A percentile compares a stretch with the other conserved stretches of the same genome.
These are phyloP conservation scores for Terfezia boudieri DNA, from an alignment of 495 filamentous ascomycete genomes.

Conservation along the genomic window DNA sequence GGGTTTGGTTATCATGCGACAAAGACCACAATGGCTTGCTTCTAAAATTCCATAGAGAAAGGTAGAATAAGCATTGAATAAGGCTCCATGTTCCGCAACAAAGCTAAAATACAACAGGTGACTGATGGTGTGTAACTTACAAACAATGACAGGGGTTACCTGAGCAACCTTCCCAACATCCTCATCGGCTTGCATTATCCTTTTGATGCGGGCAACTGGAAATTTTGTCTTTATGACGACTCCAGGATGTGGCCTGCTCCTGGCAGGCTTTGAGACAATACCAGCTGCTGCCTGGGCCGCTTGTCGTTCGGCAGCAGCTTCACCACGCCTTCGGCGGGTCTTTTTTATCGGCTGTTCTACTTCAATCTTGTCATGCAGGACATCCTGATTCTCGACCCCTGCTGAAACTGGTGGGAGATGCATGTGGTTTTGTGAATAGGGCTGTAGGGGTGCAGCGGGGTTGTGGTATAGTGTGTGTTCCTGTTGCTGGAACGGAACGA, in stretches of 20 bases:
- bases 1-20: background rate
- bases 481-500: no score
- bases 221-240: slow-evolving; percentile 68
- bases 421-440: no score
- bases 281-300: background rate
- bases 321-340: background rate
- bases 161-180: slow-evolving; percentile 98
- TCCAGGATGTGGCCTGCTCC: background rate
- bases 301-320: background rate
- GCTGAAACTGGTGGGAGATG: no score
- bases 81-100: background rate
- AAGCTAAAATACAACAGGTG: background rate
- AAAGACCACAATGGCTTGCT: background rate
- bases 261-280: background rate
- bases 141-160: slow-evolving; percentile 82
- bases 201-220: slow-evolving; percentile 91
- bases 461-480: no score
- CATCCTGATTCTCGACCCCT: no score
- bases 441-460: no score
- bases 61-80: background rate
- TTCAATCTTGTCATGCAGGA: no score
- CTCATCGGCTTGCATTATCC: slow-evolving; percentile 98
- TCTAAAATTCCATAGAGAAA: background rate
- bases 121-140: slow-evolving; percentile 26
- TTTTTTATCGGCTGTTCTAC: background rate